phyloP scores from a whole-genome alignment of 805 yeast species.

The Hanseniaspora pseudoguilliermondii region DNA sequence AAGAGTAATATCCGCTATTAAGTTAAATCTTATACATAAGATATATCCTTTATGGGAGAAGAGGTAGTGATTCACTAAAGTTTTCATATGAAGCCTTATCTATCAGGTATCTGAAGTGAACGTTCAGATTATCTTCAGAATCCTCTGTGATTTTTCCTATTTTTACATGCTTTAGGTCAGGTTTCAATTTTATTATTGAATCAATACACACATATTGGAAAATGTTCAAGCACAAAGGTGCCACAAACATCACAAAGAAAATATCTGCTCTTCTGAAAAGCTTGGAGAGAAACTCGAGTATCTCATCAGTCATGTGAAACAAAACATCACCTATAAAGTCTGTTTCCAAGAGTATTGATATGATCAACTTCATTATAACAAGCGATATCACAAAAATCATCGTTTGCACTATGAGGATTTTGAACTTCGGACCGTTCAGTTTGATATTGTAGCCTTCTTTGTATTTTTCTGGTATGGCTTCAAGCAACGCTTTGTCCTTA shows the following conservation, averaged over 20 bases:
- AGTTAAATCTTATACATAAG: too few relatives aligned
- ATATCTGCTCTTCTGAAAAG: conserved; percentile 73
- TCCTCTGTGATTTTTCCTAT: background rate
- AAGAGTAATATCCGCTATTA: background rate
- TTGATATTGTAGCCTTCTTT: conserved; percentile 5
- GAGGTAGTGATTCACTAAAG: background rate
- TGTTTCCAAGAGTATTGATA: conserved; percentile 45
- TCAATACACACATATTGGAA: conserved; percentile 64
- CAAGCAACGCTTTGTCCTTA: background rate
- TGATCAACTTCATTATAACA: conserved; percentile 47
- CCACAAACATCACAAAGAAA: conserved; percentile 71
- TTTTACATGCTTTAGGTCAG: background rate
- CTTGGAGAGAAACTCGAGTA: conserved; percentile 66
- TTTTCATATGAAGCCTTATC: conserved; percentile 5
- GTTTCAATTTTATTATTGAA: conserved; percentile 53
- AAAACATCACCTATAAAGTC: conserved; percentile 23
- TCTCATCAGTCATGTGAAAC: conserved; percentile 30
- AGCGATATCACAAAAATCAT: conserved; percentile 19
- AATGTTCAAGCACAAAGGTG: conserved; percentile 61
- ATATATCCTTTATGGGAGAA: background rate
- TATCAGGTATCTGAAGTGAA: conserved; percentile 2
- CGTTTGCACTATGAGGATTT: conserved; percentile 5
- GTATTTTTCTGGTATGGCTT: conserved; percentile 1
- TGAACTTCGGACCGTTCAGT: conserved; percentile 6
- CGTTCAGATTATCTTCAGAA: background rate